Evolutionary conservation across 257 asterid species (phyloP).

Genomic region (Buddleja alternifolia): DNA sequence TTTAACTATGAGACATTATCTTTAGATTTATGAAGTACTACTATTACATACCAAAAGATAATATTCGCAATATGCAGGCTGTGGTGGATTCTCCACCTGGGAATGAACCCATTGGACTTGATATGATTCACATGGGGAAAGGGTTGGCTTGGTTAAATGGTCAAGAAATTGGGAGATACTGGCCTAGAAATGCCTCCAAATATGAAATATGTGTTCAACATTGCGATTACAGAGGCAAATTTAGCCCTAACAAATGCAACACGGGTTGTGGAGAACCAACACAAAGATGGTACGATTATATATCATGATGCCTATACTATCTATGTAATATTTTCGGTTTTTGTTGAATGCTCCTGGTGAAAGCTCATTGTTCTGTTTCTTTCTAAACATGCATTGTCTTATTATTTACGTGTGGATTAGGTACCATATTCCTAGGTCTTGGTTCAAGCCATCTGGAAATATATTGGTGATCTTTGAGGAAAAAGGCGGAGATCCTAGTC

Average conservation of each 20-base stretch:
- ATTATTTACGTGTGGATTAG: constrained; percentile 42
- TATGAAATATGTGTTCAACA: constrained; percentile 62
- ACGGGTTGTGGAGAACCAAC: constrained; percentile 88
- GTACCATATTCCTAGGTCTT: constrained; percentile 92
- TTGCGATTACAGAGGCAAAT: constrained; percentile 86
- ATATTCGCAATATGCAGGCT: constrained; percentile 47
- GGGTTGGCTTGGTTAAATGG: constrained; percentile 79
- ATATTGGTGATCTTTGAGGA: constrained; percentile 84
- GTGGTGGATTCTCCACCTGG: constrained; percentile 67
- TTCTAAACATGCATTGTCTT: constrained; percentile 1
- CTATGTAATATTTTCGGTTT: neutral
- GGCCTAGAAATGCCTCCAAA: constrained; percentile 79
- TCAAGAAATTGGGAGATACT: constrained; percentile 86
- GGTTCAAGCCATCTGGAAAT: constrained; percentile 90
- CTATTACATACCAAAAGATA: constrained; percentile 7
- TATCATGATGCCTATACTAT: constrained; percentile 14
- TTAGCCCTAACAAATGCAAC: constrained; percentile 79
- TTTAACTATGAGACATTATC: constrained; percentile 6
- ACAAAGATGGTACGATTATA: constrained; percentile 96
- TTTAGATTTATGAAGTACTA: constrained; percentile 1
- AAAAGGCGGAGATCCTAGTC: constrained; percentile 80
- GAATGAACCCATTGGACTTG: constrained; percentile 62
- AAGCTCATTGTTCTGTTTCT: no score
- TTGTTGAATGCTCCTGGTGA: neutral
- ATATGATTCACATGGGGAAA: constrained; percentile 68